Evolutionary conservation across 2,329 filamentous ascomycete species (phyloP).

Genomic region (Chaetomiaceae sp.): DNA sequence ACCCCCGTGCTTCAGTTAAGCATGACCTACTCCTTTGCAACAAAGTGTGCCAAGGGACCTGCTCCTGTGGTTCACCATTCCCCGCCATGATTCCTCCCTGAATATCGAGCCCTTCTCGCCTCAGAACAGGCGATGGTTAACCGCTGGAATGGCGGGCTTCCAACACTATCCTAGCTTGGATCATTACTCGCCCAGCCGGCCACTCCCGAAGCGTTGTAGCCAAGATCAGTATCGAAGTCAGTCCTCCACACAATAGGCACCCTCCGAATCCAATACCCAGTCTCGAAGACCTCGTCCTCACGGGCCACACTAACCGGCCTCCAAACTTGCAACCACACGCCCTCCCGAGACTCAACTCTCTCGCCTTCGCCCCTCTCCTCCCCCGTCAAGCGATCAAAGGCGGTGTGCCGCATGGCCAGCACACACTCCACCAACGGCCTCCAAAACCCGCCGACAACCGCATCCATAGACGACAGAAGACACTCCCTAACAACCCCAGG

Average conservation of each 20-base stretch:
- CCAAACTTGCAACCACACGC: conserved; percentile 13
- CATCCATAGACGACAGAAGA: conserved; percentile 11
- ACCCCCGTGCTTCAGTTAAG: too few relatives aligned
- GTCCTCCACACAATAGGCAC: neutral
- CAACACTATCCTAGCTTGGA: too few relatives aligned
- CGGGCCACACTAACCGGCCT: neutral
- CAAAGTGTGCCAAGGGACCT: too few relatives aligned
- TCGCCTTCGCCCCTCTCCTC: neutral
- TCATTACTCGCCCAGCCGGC: too few relatives aligned
- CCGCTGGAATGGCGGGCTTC: too few relatives aligned
- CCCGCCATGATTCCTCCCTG: too few relatives aligned
- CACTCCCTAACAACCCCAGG: neutral
- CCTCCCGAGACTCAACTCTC: neutral
- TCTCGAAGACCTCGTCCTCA: neutral
- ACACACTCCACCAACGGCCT: conserved; percentile 6
- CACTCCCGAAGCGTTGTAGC: too few relatives aligned
- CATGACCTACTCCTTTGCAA: too few relatives aligned
- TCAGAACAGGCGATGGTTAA: too few relatives aligned
- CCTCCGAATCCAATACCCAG: conserved; percentile 15
- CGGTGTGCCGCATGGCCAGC: neutral
- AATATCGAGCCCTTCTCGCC: too few relatives aligned
- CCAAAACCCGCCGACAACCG: neutral
- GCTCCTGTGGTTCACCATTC: too few relatives aligned
- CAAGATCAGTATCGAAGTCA: neutral
- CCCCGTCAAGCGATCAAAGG: conserved; percentile 10